Base-by-base conservation (phyloP, 768 basidiomycete genomes). In the Neoboletus magnificus region DNA sequence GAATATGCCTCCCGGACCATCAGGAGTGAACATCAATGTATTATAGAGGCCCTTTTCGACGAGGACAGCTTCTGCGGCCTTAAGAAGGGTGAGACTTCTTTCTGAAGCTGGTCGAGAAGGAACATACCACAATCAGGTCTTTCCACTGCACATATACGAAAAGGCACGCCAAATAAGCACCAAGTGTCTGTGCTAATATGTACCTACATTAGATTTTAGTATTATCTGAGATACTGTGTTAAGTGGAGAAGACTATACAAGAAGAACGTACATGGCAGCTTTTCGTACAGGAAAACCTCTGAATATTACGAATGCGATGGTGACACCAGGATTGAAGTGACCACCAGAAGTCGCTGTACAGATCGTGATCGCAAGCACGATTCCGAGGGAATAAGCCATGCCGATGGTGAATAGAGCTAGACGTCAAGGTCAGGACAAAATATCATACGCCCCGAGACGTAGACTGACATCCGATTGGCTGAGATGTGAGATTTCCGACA, bases 291-390 rank as follows among this genome's bases (percentile, higher is more conserved):
- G 82, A 69, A 85, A 84, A 0, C 78, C 78, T 56, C 73, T 80
- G 74, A 82, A 81, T 18, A 86, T 12, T 23, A 76, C 70, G 42
- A 78, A 70, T 8, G 77, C 67, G 44, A 86, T 72, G 5, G 85
- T 83, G 18, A 88, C 76, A 47, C 79, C 77, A 2, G 89, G 89
- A 49, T 77, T 84, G 65, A 88, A 82, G 61, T 88, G 86, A n/a
- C 84, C 81, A 13, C 82, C 83, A 12, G 83, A 86, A 1, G 83
- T 77, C 16, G 78, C 67, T 6, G 70, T 70, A 48, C 80, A 84
- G 29, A 84, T 69, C 9, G 70, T 67, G 47, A 87, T 64, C 0
- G 85, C 86, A 47, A 86, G 76, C 18, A 84, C 60, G 56, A 86
- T 83, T 25, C 85, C 86, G 32, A 79, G 68, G 6, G 78, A 75